These are phyloP conservation scores for Boletus semigastroideus DNA, from an alignment of 1,284 basidiomycete genomes.

Conservation along the genomic window DNA sequence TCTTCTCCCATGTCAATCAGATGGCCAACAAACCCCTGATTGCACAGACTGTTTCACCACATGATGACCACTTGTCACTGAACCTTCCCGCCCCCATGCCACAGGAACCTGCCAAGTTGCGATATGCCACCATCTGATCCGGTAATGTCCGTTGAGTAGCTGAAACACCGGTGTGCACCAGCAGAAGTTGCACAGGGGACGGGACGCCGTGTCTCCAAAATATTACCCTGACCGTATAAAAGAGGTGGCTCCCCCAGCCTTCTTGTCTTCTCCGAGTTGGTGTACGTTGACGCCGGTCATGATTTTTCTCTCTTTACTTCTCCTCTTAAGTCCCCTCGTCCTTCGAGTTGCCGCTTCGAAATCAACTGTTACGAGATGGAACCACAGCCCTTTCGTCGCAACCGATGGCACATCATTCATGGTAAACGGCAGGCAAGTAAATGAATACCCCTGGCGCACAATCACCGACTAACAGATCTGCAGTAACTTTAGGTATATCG, in stretches of 20 bases:
- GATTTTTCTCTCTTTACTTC: conserved; percentile 14
- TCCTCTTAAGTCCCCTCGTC: conserved; percentile 16
- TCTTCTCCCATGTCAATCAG: too few species aligned
- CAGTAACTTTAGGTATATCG: conserved; percentile 56
- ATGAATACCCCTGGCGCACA: conserved; percentile 1
- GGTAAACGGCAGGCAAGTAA: conserved; percentile 48
- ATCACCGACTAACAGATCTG: conserved; percentile 3
- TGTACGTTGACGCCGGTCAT: conserved; percentile 16
- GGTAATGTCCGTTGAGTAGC: background rate
- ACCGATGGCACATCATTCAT: conserved; percentile 44
- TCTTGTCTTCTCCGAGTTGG: background rate
- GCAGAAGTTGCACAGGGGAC: conserved; percentile 5
- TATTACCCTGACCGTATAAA: conserved; percentile 21
- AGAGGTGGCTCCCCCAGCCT: conserved; percentile 1
- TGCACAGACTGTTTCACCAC: too few species aligned
- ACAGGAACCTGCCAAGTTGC: background rate
- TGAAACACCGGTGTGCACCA: conserved; percentile 6
- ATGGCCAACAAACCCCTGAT: too few species aligned
- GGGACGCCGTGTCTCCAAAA: conserved; percentile 5
- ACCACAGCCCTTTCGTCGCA: conserved; percentile 40
- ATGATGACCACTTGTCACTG: background rate
- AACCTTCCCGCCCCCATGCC: background rate
- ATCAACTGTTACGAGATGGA: conserved; percentile 12
- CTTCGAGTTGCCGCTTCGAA: conserved; percentile 17
- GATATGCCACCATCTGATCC: background rate